Conservation (phyloP, 1,139 yeast genomes). For the Kodamaea derodonti region DNA sequence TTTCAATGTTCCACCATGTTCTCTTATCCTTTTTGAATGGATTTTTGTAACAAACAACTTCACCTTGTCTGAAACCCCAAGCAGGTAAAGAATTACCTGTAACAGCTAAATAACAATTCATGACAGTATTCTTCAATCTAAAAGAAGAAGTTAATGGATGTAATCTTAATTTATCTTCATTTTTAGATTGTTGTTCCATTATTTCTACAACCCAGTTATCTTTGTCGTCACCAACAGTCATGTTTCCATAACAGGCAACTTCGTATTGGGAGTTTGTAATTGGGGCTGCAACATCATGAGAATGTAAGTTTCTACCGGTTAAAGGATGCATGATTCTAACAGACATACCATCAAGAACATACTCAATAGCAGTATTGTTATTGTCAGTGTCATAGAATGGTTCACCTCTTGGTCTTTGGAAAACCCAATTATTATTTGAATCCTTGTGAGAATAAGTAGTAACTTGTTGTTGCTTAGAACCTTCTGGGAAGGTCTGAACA, state of each 20-base stretch:
- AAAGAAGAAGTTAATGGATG: conserved; percentile 88
- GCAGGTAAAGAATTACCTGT: conserved; percentile 79
- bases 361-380: conserved; percentile 52
- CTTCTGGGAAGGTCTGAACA: conserved; percentile 88
- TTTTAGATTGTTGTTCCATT: conserved; percentile 72
- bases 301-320: conserved; percentile 88
- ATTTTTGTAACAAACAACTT: conserved; percentile 77
- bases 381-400: conserved; percentile 50
- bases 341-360: conserved; percentile 64
- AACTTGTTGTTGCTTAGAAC: conserved; percentile 94
- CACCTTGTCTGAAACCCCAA: conserved; percentile 99
- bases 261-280: conserved; percentile 66
- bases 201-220: conserved; percentile 94
- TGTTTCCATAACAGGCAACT: conserved; percentile 91
- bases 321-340: conserved; percentile 75
- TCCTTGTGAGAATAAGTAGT: conserved; percentile 94
- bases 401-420: conserved; percentile 68
- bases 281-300: conserved; percentile 83
- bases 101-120: conserved; percentile 85
- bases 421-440: conserved; percentile 82
- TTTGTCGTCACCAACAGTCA: conserved; percentile 80
- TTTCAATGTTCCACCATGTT: conserved; percentile 98
- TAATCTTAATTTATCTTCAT: conserved; percentile 60
- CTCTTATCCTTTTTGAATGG: conserved; percentile 84
- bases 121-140: conserved; percentile 62